phyloP scores from a whole-genome alignment of 2,329 filamentous ascomycete genomes.

The Diaporthe eres region DNA sequence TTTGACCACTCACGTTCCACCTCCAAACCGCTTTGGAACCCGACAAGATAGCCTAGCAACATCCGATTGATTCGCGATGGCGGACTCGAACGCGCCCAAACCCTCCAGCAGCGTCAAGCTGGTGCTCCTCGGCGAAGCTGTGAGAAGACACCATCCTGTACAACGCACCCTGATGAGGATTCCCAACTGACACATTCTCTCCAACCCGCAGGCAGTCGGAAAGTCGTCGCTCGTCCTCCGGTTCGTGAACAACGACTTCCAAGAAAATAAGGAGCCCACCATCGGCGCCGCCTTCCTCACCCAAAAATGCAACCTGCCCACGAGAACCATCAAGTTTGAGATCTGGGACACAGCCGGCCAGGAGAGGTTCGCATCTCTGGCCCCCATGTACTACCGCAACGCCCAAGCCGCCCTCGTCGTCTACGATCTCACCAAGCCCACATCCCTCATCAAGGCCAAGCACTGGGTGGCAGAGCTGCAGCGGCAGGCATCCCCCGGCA shows the following conservation, averaged over 20 bases:
- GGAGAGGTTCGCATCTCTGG: conserved; percentile 95
- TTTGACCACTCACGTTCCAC: conserved; percentile 2
- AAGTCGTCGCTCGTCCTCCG: conserved; percentile 97
- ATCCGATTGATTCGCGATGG: conserved; percentile 65
- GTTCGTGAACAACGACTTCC: conserved; percentile 99
- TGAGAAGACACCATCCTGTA: conserved; percentile 89
- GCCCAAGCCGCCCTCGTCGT: conserved; percentile 97
- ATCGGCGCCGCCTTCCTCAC: conserved; percentile 99
- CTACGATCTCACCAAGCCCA: conserved; percentile 98
- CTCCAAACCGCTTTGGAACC: conserved; percentile 2
- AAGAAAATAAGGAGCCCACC: conserved; percentile 99
- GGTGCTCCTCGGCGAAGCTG: conserved; percentile 95
- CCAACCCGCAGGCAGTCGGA: conserved; percentile 37
- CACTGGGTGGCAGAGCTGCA: conserved; percentile 99
- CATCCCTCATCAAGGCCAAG: conserved; percentile 95
- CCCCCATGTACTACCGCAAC: conserved; percentile 99
- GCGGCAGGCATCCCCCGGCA: conserved; percentile 94
- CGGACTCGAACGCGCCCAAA: conserved; percentile 84
- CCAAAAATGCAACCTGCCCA: conserved; percentile 97
- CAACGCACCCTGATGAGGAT: not conserved
- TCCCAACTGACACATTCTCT: conserved; percentile 12
- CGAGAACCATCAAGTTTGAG: conserved; percentile 91
- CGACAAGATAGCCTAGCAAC: conserved; percentile 27
- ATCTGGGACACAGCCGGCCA: conserved; percentile 99
- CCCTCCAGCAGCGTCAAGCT: conserved; percentile 99